Conservation (phyloP, 768 basidiomycete genomes). For the Termitomyces sp. region DNA sequence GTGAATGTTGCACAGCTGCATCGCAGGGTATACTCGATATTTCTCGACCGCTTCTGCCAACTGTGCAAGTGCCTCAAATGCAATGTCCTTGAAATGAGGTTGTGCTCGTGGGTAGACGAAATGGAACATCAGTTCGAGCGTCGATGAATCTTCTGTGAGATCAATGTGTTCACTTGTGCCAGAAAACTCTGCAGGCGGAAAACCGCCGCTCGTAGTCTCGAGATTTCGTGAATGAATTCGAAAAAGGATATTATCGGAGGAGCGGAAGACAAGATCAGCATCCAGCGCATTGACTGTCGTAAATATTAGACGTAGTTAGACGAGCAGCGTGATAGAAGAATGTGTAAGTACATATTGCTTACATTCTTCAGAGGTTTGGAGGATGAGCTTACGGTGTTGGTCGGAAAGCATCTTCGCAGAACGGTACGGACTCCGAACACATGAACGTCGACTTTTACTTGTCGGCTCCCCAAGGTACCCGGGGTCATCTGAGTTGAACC, state of each 20-base stretch:
- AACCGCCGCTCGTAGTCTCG: conserved; percentile 8
- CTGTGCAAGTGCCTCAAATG: conserved; percentile 5
- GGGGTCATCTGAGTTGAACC: neutral
- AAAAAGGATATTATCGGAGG: conserved; percentile 9
- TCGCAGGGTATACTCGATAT: conserved; percentile 16
- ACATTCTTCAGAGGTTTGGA: neutral
- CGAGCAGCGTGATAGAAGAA: neutral
- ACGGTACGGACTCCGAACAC: too few species aligned
- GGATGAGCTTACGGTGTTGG: neutral
- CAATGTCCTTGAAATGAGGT: conserved; percentile 2
- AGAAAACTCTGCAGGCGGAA: conserved; percentile 8
- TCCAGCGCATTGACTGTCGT: conserved; percentile 8
- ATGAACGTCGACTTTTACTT: neutral
- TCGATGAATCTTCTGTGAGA: conserved; percentile 10
- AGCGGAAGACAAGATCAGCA: conserved; percentile 11
- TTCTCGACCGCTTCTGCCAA: conserved; percentile 17
- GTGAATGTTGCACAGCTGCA: conserved; percentile 14
- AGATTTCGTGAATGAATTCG: conserved; percentile 14
- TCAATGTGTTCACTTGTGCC: conserved; percentile 3
- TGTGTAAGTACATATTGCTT: neutral
- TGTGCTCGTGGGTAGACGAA: conserved; percentile 14
- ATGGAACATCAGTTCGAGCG: conserved; percentile 15
- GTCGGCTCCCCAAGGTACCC: neutral
- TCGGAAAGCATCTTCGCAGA: neutral
- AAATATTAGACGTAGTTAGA: neutral